A percentile compares a stretch with the other conserved stretches of the same genome.
phyloP scores from a whole-genome alignment of 176 grass and related monocot species.

The Echinochloa phyllopogon region DNA sequence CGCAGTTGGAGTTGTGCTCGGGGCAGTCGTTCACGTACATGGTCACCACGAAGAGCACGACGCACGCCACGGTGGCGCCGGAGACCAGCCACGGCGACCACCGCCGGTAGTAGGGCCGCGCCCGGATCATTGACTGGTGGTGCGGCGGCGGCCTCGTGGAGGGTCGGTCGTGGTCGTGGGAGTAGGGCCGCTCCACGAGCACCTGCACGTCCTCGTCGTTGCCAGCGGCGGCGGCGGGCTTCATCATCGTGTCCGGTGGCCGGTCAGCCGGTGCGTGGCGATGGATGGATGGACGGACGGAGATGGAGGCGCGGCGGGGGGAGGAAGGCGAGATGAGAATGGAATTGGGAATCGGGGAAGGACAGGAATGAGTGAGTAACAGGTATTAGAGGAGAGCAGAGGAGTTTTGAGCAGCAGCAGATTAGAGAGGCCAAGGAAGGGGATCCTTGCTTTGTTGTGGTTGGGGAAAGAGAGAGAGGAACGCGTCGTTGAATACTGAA shows the following conservation, averaged over 20 bases:
- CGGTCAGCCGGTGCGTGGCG: too few species aligned
- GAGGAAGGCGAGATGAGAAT: too few species aligned
- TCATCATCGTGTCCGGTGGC: slow-evolving; percentile 2
- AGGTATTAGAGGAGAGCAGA: too few species aligned
- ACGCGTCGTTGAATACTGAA: too few species aligned
- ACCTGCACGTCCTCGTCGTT: slow-evolving; percentile 10
- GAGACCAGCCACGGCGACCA: slow-evolving; percentile 78
- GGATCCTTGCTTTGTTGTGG: too few species aligned
- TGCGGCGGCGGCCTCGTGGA: neutral
- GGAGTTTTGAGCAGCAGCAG: too few species aligned
- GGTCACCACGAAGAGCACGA: slow-evolving; percentile 61
- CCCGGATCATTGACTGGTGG: neutral
- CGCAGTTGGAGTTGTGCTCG: slow-evolving; percentile 44
- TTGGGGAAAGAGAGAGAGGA: too few species aligned
- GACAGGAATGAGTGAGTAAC: neutral
- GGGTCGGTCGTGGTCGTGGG: neutral
- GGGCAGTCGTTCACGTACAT: slow-evolving; percentile 95
- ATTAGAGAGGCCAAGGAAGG: too few species aligned
- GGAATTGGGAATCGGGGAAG: too few species aligned
- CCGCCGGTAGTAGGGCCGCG: slow-evolving; percentile 60
- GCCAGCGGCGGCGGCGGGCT: neutral
- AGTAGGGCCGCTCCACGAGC: slow-evolving; percentile 39
- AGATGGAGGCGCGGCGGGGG: too few species aligned
- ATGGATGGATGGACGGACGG: too few species aligned
- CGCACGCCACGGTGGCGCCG: slow-evolving; percentile 53